A percentile compares a stretch with the other conserved stretches of the same genome.
Conservation (phyloP, 78 protist species). For the Protostelium mycophagum region DNA sequence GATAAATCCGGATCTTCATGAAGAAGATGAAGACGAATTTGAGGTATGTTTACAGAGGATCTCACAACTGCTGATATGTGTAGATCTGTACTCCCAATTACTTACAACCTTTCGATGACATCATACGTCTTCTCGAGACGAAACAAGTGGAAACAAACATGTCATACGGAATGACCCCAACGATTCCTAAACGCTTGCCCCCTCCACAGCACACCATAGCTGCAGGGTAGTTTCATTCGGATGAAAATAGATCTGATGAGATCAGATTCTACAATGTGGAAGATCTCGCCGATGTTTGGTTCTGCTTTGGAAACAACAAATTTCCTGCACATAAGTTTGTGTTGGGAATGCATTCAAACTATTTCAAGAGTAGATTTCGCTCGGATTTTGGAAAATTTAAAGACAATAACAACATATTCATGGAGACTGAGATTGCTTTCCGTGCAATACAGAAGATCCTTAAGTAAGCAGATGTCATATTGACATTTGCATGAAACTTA, state of each 20-base stretch:
- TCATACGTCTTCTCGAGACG: neutral
- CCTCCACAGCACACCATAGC: too few species aligned
- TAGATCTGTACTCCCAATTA: too few species aligned
- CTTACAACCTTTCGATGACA: neutral
- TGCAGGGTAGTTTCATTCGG: neutral
- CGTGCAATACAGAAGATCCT: neutral
- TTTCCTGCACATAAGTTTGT: neutral
- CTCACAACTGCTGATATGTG: too few species aligned
- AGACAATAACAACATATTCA: neutral
- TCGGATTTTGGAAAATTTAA: neutral
- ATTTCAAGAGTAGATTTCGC: too few species aligned
- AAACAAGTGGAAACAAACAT: neutral
- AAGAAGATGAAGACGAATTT: too few species aligned
- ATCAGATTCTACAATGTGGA: neutral
- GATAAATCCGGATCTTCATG: too few species aligned
- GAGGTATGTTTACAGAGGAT: too few species aligned
- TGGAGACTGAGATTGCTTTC: neutral
- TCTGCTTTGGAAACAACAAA: neutral
- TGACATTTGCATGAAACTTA: neutral
- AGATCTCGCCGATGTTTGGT: neutral
- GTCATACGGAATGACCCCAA: neutral
- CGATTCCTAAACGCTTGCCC: neutral
- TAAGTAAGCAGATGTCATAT: neutral
- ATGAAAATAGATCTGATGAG: neutral
- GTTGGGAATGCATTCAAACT: neutral